phyloP scores from a whole-genome alignment of 352 stramenopile species.

The Plasmopara halstedii region DNA sequence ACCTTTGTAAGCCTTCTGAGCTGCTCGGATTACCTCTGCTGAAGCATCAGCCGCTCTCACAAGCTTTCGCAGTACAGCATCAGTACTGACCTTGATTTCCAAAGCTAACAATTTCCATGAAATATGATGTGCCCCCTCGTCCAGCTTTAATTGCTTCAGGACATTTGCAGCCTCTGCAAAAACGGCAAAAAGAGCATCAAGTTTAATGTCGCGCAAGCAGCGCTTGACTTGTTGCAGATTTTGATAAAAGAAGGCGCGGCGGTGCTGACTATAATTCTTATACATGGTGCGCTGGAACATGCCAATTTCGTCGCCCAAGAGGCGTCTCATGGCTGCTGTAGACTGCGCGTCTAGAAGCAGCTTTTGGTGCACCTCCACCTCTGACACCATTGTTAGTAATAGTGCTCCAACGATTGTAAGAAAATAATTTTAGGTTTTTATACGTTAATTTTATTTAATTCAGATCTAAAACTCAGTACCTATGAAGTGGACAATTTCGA shows the following conservation, averaged over 20 bases:
- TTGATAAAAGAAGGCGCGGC: constrained; percentile 72
- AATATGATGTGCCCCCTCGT: constrained; percentile 55
- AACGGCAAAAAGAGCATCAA: constrained; percentile 27
- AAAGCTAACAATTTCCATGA: constrained; percentile 62
- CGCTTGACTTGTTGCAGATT: constrained; percentile 78
- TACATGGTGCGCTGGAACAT: constrained; percentile 81
- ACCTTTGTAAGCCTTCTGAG: constrained; percentile 77
- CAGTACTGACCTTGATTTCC: constrained; percentile 48
- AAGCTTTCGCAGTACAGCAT: constrained; percentile 43
- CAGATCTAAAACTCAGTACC: no score
- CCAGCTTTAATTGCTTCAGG: constrained; percentile 36
- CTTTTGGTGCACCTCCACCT: constrained; percentile 24
- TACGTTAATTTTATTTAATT: no score
- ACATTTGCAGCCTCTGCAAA: constrained; percentile 36
- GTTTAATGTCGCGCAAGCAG: constrained; percentile 36
- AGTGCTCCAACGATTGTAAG: no score
- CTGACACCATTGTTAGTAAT: constrained; percentile 1
- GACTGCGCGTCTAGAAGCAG: constrained; percentile 34
- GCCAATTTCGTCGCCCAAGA: constrained; percentile 48
- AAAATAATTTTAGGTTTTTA: no score
- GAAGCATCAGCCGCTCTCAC: constrained; percentile 18
- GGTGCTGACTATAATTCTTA: constrained; percentile 86
- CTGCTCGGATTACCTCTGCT: constrained; percentile 38
- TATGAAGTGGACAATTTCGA: no score
- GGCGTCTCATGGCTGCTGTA: constrained; percentile 19